A percentile compares a stretch with the other conserved stretches of the same genome.
Conservation (phyloP, 805 yeast species). For the Zygoascus tannicola region DNA sequence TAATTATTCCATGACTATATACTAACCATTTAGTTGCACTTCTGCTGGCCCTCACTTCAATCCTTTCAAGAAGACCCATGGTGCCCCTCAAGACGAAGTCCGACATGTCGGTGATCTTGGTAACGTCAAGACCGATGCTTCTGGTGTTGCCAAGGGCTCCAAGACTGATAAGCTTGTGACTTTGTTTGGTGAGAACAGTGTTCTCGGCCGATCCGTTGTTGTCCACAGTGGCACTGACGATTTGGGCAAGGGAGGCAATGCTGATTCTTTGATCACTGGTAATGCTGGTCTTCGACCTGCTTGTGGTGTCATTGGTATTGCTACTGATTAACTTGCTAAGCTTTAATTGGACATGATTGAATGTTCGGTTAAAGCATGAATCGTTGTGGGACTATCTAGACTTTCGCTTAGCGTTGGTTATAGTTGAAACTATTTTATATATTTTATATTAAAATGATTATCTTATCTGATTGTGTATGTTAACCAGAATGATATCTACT, state of each 20-base stretch:
- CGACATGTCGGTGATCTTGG: conserved; percentile 94
- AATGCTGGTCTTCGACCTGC: conserved; percentile 98
- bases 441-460: too few relatives aligned
- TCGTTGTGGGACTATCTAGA: too few relatives aligned
- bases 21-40: conserved; percentile 45
- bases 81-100: conserved; percentile 81
- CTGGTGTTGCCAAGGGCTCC: conserved; percentile 87
- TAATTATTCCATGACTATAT: not conserved
- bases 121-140: conserved; percentile 77
- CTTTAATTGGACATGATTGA: not conserved
- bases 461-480: too few relatives aligned
- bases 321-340: conserved; percentile 31
- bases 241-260: conserved; percentile 87
- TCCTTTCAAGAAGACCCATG: conserved; percentile 83
- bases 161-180: conserved; percentile 69
- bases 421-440: too few relatives aligned
- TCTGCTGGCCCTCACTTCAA: conserved; percentile 98
- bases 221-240: conserved; percentile 90
- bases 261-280: conserved; percentile 90
- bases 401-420: too few relatives aligned
- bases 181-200: conserved; percentile 77
- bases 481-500: too few relatives aligned
- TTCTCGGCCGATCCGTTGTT: conserved; percentile 92
- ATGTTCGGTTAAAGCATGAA: too few relatives aligned
- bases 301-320: conserved; percentile 91